phyloP scores from a whole-genome alignment of 208 protist genomes.

The Naegleria fowleri region DNA sequence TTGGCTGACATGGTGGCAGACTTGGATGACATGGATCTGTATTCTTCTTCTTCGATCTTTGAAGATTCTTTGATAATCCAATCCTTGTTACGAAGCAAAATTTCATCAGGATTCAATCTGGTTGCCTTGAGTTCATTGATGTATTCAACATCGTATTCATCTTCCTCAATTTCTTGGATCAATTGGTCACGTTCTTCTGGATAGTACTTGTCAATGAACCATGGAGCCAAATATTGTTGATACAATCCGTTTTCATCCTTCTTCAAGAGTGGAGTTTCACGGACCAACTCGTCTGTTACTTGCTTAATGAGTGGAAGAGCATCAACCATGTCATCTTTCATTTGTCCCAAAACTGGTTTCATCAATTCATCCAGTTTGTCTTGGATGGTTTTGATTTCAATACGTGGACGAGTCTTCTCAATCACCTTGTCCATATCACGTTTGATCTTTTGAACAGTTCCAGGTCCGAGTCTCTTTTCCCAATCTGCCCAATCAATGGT shows the following conservation, averaged over 20 bases:
- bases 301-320: not conserved
- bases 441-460: not conserved
- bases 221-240: not conserved
- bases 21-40: not conserved
- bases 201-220: not conserved
- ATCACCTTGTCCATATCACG: not conserved
- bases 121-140: not conserved
- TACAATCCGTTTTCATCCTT: not conserved
- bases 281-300: not conserved
- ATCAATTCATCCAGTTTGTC: not conserved
- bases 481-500: slow-evolving; percentile 11
- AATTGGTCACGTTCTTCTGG: not conserved
- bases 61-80: not conserved
- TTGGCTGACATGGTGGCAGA: not conserved
- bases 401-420: not conserved
- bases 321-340: slow-evolving; percentile 14
- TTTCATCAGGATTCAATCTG: slow-evolving; percentile 15
- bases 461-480: not conserved
- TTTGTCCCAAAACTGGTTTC: not conserved
- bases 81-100: not conserved
- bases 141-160: not conserved
- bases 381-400: not conserved
- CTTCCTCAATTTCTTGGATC: slow-evolving; percentile 18
- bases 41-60: not conserved
- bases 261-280: not conserved